phyloP scores from a whole-genome alignment of 1,284 basidiomycete species.

The Entoloma clypeatum region DNA sequence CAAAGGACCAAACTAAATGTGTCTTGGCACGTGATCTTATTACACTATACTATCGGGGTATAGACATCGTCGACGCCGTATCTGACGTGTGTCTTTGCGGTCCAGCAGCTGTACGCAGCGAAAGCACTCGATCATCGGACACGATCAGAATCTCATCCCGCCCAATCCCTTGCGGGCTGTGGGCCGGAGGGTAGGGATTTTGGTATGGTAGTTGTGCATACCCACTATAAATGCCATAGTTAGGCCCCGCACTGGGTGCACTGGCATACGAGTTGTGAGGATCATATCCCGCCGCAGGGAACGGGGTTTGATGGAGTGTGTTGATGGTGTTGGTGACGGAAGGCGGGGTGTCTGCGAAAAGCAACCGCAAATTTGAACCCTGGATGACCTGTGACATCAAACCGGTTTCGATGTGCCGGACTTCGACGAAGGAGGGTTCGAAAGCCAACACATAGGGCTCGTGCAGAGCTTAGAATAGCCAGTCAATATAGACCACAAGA shows the following conservation, averaged over 20 bases:
- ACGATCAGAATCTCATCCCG: constrained; percentile 79
- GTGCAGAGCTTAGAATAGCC: constrained; percentile 72
- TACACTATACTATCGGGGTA: constrained; percentile 28
- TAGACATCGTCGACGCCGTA: constrained; percentile 39
- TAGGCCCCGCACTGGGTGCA: constrained; percentile 14
- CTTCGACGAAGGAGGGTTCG: constrained; percentile 95
- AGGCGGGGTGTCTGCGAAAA: constrained; percentile 93
- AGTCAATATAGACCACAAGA: constrained; percentile 8
- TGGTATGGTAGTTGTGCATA: constrained; percentile 36
- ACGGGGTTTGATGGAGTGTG: constrained; percentile 28
- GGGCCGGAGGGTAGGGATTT: constrained; percentile 33
- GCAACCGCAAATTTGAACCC: constrained; percentile 80
- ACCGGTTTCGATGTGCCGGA: constrained; percentile 93
- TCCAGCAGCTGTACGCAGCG: constrained; percentile 48
- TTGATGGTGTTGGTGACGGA: constrained; percentile 56
- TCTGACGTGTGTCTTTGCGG: constrained; percentile 37
- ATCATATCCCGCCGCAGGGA: constrained; percentile 39
- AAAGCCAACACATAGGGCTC: constrained; percentile 98
- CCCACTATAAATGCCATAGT: constrained; percentile 22
- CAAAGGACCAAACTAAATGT: constrained; percentile 10
- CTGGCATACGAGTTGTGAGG: constrained; percentile 36
- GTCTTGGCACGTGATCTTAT: constrained; percentile 5
- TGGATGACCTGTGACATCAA: constrained; percentile 94
- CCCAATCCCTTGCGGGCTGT: constrained; percentile 45
- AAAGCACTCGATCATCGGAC: constrained; percentile 75